Percentiles rank a stretch among this genome's conserved stretches.
phyloP scores from a whole-genome alignment of 2,329 filamentous ascomycete species.

The Lachnellula willkommii region DNA sequence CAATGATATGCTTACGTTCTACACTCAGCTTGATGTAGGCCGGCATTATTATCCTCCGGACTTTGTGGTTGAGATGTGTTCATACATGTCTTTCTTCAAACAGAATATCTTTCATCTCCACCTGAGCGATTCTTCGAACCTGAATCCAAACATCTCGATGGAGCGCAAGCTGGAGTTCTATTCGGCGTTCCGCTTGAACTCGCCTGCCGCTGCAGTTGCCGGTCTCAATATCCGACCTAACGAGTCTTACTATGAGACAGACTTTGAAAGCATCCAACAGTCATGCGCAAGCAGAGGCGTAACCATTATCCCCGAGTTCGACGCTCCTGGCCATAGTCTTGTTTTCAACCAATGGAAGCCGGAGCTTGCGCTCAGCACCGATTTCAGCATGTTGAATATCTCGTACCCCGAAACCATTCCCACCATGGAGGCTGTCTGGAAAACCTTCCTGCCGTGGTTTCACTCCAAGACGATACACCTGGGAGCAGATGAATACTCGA shows the following conservation, averaged over 20 bases:
- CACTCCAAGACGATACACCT: conserved; percentile 50
- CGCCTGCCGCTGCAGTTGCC: conserved; percentile 41
- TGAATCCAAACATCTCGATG: conserved; percentile 44
- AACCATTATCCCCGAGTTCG: conserved; percentile 55
- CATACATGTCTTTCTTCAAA: conserved; percentile 57
- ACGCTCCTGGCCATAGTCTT: conserved; percentile 53
- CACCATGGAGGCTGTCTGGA: conserved; percentile 48
- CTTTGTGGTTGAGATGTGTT: conserved; percentile 52
- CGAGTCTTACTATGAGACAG: conserved; percentile 47
- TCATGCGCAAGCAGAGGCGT: conserved; percentile 50
- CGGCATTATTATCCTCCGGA: conserved; percentile 51
- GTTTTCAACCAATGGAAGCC: conserved; percentile 56
- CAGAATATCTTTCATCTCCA: conserved; percentile 55
- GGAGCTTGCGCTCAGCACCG: conserved; percentile 42
- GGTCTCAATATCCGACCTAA: conserved; percentile 48
- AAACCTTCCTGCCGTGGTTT: conserved; percentile 51
- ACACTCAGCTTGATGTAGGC: conserved; percentile 43
- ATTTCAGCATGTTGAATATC: conserved; percentile 50
- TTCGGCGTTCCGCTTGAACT: conserved; percentile 50
- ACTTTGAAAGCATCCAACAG: conserved; percentile 48
- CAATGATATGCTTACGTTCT: background rate
- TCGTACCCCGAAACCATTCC: conserved; percentile 50
- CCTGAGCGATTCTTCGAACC: conserved; percentile 51
- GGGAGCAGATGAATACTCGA: conserved; percentile 51
- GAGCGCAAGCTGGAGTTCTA: conserved; percentile 43